Evolutionary conservation across 2,329 filamentous ascomycete species (phyloP), one percentile per base, ranked within the genome.

Genomic region (Aphanocladium album): DNA sequence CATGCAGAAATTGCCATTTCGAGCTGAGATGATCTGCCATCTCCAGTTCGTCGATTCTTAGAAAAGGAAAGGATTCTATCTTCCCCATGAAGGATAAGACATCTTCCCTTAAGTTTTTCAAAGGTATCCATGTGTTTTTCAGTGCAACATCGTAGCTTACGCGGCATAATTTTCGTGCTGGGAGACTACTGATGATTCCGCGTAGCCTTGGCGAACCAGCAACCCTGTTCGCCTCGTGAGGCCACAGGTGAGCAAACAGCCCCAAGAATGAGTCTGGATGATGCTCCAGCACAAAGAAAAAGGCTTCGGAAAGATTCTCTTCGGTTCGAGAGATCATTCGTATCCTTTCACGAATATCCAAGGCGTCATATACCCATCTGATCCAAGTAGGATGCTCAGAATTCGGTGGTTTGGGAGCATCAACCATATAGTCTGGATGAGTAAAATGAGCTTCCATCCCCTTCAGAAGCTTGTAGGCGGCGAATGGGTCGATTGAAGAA

Each of bases 1-100:
- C 23, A 21, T 47, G 33, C 16, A 62, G 33, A 19, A 53, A 53
- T n/a, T 49, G 27, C 57, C 61, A 62, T 39, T 60, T 62, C 9
- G 61, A 33, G 37, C 39, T 23, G 5, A 60, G 9, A 7, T 52
- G 25, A 19, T 51, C 57, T 37, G 56, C 23, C 19, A 35, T 25
- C 17, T 53, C 46, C 19, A 27, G 11, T 9, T 5, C 5, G 5
- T 5, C 30, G 5, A 9, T 30, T 5, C 9, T 9, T 5, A 30
- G 30, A 9, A 30, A 30, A 5, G 30, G 30, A 9, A 30, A 30
- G 9, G 5, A 5, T 5, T 9, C 5, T 5, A 5, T 5, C 5
- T 9, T 9, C 5, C 30, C 30, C 5, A 5, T 9, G 9, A 5
- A 5, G 30, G 30, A 30, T 5, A 30, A 5, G 30, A 30, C 30